Conservation (phyloP, 2,329 filamentous ascomycete species). For the Colletotrichum scovillei region DNA sequence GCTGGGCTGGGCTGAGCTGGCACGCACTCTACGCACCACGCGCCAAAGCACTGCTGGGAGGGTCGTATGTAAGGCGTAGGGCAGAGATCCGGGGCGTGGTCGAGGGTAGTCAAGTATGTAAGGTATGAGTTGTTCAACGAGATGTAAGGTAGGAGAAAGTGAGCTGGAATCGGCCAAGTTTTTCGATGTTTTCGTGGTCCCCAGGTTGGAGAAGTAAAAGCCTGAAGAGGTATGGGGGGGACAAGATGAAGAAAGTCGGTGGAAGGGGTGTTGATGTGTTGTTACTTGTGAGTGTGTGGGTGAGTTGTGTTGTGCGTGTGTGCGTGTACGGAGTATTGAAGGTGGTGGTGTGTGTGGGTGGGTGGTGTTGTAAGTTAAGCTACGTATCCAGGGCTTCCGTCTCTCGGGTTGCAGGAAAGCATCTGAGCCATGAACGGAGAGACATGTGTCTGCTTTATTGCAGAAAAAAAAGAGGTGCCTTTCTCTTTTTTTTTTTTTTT, state of each 20-base stretch:
- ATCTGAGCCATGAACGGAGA: slow-evolving; percentile 66
- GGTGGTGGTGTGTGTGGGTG: slow-evolving; percentile 40
- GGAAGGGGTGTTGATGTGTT: slow-evolving; percentile 35
- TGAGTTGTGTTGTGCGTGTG: slow-evolving; percentile 36
- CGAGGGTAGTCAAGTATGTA: slow-evolving; percentile 27
- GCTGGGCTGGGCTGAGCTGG: slow-evolving; percentile 16
- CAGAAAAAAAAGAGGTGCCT: slow-evolving; percentile 54
- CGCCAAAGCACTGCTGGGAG: slow-evolving; percentile 15
- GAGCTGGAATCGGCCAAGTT: slow-evolving; percentile 23
- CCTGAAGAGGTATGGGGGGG: slow-evolving; percentile 26
- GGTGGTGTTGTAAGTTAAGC: slow-evolving; percentile 55
- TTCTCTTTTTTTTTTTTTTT: background rate
- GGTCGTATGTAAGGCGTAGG: slow-evolving; percentile 36
- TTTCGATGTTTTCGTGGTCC: slow-evolving; percentile 15
- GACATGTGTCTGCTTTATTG: slow-evolving; percentile 74
- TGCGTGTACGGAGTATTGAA: slow-evolving; percentile 3
- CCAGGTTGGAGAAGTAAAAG: slow-evolving; percentile 22
- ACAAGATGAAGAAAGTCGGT: slow-evolving; percentile 38
- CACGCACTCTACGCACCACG: slow-evolving; percentile 26
- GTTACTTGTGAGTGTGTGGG: slow-evolving; percentile 31
- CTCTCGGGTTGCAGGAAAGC: slow-evolving; percentile 52
- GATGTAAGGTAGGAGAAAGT: background rate
- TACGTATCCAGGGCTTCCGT: slow-evolving; percentile 58
- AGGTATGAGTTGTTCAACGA: slow-evolving; percentile 16
- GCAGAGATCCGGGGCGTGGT: slow-evolving; percentile 34